A percentile compares a stretch with the other conserved stretches of the same genome.
phyloP scores from a whole-genome alignment of 768 basidiomycete species.

The Cubamyces lactineus region DNA sequence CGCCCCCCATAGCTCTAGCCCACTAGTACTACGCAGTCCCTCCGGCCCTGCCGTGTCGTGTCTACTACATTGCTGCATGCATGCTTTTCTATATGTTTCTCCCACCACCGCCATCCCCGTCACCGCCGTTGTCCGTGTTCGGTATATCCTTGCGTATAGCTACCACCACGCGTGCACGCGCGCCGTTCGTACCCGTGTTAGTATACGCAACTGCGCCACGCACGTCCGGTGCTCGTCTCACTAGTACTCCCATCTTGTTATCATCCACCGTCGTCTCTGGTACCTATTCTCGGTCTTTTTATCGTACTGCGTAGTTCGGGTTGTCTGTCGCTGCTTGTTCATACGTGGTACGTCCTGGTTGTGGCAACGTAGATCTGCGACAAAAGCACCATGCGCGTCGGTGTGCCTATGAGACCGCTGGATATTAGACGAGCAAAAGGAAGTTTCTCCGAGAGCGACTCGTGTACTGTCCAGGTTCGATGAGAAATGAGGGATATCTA shows the following conservation, averaged over 20 bases:
- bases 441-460: too few relatives aligned
- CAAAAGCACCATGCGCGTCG: neutral
- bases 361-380: constrained; percentile 9
- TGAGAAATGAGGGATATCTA: neutral
- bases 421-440: too few relatives aligned
- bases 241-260: neutral
- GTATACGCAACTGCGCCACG: too few relatives aligned
- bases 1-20: constrained; percentile 1
- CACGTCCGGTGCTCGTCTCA: too few relatives aligned
- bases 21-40: constrained; percentile 7
- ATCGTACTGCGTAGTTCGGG: constrained; percentile 17
- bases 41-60: constrained; percentile 12
- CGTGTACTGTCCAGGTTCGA: neutral
- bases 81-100: constrained; percentile 5
- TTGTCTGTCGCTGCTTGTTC: constrained; percentile 13
- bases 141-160: neutral
- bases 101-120: neutral
- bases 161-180: neutral
- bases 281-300: neutral
- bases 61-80: constrained; percentile 21
- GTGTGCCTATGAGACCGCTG: neutral
- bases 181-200: too few relatives aligned
- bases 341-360: constrained; percentile 2
- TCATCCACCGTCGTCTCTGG: neutral
- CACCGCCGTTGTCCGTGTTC: too few relatives aligned